Conservation (phyloP, 208 protist species). For the Sergeia podlipaevii region DNA sequence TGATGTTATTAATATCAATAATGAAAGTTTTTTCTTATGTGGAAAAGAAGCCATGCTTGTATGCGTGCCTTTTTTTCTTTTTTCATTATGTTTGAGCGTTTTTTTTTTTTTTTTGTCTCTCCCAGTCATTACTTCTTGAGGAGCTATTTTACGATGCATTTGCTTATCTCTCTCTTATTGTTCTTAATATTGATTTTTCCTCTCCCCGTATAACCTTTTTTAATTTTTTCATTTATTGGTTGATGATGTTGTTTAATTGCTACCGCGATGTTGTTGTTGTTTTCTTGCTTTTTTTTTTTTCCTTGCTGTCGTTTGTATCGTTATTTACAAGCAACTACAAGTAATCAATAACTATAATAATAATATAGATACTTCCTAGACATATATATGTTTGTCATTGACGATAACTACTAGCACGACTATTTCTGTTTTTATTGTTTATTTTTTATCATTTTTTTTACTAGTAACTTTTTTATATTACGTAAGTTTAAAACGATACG, state of each 20-base stretch:
- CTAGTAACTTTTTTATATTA: conserved; percentile 3
- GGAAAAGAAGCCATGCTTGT: background rate
- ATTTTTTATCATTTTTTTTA: conserved; percentile 5
- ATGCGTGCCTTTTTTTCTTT: background rate
- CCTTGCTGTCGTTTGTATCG: background rate
- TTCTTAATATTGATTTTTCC: background rate
- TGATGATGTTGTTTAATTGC: background rate
- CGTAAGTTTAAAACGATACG: too few species aligned
- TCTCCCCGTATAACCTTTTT: background rate
- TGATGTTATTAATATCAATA: too few species aligned
- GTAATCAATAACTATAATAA: background rate
- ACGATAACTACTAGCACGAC: background rate
- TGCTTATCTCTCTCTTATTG: background rate
- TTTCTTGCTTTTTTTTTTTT: conserved; percentile 7
- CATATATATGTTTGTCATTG: background rate
- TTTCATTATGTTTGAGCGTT: too few species aligned
- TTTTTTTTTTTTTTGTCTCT: conserved; percentile 2
- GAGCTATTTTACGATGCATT: too few species aligned
- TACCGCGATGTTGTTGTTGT: background rate
- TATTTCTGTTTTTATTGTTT: background rate
- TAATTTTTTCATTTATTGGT: background rate
- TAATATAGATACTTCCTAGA: background rate
- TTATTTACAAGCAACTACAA: background rate
- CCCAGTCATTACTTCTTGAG: too few species aligned
- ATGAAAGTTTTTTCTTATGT: background rate